Conservation (phyloP, 2,329 filamentous ascomycete genomes). For the Penicillium sp. region DNA sequence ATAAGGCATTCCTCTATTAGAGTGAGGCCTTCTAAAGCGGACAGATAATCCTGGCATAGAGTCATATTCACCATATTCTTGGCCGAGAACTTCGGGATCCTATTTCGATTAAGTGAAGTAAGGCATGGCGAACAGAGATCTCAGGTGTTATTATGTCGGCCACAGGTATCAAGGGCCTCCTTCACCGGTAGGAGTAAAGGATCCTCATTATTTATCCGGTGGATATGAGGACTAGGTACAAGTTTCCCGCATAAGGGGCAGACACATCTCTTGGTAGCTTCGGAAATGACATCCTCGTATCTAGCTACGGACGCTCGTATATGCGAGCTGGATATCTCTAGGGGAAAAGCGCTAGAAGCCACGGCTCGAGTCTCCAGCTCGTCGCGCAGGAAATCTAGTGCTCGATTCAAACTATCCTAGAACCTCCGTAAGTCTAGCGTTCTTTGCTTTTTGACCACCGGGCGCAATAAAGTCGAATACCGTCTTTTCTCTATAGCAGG, state of each 20-base stretch:
- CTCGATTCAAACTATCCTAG: neutral
- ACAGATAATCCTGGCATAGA: conserved; percentile 18
- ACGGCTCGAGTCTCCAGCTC: neutral
- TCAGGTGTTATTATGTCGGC: neutral
- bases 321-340: neutral
- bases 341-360: neutral
- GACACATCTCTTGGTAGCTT: neutral
- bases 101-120: neutral
- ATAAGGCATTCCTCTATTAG: conserved; percentile 4
- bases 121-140: neutral
- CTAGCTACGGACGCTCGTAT: neutral
- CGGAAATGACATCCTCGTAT: neutral
- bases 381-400: neutral
- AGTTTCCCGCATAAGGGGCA: neutral
- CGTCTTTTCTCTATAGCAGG: neutral
- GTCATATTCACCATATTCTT: conserved; percentile 21
- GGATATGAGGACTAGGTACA: neutral
- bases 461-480: neutral
- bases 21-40: conserved; percentile 12
- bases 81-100: conserved; percentile 16
- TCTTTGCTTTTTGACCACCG: neutral
- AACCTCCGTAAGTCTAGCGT: neutral
- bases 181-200: neutral
- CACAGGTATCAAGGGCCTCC: neutral
- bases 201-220: neutral